Evolutionary conservation across 1,284 basidiomycete genomes (phyloP).

Genomic region (Schizophyllum commune): DNA sequence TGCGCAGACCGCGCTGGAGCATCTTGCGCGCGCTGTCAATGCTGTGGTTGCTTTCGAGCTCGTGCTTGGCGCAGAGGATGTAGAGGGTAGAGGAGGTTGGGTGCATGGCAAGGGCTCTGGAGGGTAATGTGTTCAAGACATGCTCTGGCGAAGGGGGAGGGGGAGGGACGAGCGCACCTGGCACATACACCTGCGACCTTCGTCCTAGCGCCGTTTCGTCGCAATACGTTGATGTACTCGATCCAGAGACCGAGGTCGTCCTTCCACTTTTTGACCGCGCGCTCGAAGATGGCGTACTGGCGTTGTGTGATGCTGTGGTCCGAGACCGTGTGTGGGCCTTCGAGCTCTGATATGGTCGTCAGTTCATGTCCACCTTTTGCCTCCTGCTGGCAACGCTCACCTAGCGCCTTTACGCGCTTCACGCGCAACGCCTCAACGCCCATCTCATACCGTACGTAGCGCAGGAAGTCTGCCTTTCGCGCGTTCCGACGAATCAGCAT

Average conservation of each 20-base stretch:
- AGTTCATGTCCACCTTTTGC: constrained; percentile 2
- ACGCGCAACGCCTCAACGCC: constrained; percentile 74
- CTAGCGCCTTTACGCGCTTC: constrained; percentile 66
- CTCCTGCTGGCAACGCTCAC: constrained; percentile 36
- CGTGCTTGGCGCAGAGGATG: constrained; percentile 81
- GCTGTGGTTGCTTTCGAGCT: constrained; percentile 54
- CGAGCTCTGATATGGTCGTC: constrained; percentile 33
- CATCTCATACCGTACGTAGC: constrained; percentile 92
- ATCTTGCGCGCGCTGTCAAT: constrained; percentile 80
- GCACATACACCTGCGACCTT: constrained; percentile 75
- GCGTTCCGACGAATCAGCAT: constrained; percentile 77
- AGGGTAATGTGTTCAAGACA: constrained; percentile 1
- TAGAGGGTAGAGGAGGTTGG: constrained; percentile 77
- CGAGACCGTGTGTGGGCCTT: constrained; percentile 53
- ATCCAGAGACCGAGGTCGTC: constrained; percentile 83
- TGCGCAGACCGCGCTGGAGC: constrained; percentile 79
- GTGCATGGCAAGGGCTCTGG: constrained; percentile 80
- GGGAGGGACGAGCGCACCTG: constrained; percentile 40
- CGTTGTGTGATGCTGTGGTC: constrained; percentile 77
- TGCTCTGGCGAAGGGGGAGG: background rate
- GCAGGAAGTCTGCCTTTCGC: constrained; percentile 83
- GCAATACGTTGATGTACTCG: constrained; percentile 81
- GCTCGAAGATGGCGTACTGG: constrained; percentile 87
- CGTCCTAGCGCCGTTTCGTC: constrained; percentile 72
- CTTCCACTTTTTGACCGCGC: constrained; percentile 85